Conservation (phyloP, 306 rosid genomes). For the Vigna trinervia region DNA sequence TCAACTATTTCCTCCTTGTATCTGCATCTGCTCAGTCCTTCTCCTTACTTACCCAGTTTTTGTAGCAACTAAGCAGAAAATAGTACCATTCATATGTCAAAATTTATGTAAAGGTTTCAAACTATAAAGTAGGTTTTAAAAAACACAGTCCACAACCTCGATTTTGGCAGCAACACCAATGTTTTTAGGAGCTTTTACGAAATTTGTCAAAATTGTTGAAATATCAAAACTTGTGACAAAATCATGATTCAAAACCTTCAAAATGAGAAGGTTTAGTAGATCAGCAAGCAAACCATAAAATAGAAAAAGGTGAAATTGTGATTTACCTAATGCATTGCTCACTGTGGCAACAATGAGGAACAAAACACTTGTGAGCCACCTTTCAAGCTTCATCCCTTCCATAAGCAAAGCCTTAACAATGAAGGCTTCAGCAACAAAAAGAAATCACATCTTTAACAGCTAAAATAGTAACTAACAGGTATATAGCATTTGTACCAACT, state of each 20-base stretch:
- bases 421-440: conserved; percentile 17
- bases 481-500: neutral
- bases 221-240: neutral
- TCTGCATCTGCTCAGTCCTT: neutral
- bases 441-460: neutral
- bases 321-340: conserved; percentile 34
- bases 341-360: conserved; percentile 22
- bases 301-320: conserved; percentile 5
- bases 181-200: neutral
- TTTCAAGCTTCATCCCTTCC: conserved; percentile 28
- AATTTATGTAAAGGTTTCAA: neutral
- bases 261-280: neutral
- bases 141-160: neutral
- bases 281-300: neutral
- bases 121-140: neutral
- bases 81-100: neutral
- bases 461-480: neutral
- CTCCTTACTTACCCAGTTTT: neutral
- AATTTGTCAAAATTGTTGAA: neutral
- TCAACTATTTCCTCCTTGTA: neutral
- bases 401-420: conserved; percentile 11
- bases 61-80: conserved; percentile 7
- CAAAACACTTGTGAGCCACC: conserved; percentile 10
- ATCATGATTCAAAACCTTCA: neutral
- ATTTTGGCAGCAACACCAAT: neutral